Evolutionary conservation across 164 flowering plant genomes (phyloP).

Genomic region (Kingdonia uniflora): DNA sequence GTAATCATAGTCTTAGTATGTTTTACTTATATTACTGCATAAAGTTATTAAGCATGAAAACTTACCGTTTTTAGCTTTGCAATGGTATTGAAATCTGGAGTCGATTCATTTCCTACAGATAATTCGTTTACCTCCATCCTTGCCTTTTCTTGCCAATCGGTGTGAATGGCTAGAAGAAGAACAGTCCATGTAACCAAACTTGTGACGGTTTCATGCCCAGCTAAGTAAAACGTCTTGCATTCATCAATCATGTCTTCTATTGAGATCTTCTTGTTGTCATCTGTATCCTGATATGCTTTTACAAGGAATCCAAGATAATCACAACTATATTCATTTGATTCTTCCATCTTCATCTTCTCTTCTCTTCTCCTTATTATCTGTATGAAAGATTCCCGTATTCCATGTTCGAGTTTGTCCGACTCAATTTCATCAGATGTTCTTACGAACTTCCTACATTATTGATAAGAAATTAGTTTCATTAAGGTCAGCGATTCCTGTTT

Average conservation of each 20-base stretch:
- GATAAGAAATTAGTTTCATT: neutral
- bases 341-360: conserved; percentile 6
- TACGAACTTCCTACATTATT: conserved; percentile 15
- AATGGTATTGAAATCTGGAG: conserved; percentile 15
- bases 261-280: conserved; percentile 15
- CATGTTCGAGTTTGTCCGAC: conserved; percentile 24
- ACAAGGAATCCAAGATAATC: conserved; percentile 31
- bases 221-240: conserved; percentile 46
- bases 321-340: conserved; percentile 9
- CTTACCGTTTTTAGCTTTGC: conserved; percentile 27
- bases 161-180: conserved; percentile 26
- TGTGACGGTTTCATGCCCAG: conserved; percentile 42
- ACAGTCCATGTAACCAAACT: conserved; percentile 30
- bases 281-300: conserved; percentile 15
- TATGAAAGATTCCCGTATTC: conserved; percentile 17
- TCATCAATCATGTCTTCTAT: conserved; percentile 35
- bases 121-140: conserved; percentile 19
- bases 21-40: too few relatives aligned
- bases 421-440: conserved; percentile 23
- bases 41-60: neutral
- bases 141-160: conserved; percentile 29
- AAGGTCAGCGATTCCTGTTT: too few relatives aligned
- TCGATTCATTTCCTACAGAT: conserved; percentile 19
- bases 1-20: too few relatives aligned
- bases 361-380: conserved; percentile 22